phyloP scores from a whole-genome alignment of 2,329 filamentous ascomycete species.

The Calonectria pauciramosa region DNA sequence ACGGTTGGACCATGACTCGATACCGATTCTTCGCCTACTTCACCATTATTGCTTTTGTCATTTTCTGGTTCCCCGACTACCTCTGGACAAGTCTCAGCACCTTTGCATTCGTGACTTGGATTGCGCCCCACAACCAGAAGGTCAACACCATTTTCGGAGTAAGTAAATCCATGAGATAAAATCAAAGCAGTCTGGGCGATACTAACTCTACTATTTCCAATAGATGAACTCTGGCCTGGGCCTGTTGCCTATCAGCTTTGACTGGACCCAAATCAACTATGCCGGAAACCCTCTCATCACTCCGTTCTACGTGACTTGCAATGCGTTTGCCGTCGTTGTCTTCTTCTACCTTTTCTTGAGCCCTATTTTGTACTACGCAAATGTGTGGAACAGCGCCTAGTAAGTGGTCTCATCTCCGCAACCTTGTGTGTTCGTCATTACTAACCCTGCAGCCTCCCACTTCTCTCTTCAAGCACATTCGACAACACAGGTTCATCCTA shows the following conservation, averaged over 20 bases:
- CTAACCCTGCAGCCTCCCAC: constrained; percentile 10
- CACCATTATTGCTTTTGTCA: constrained; percentile 8
- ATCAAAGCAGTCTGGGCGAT: rapidly evolving
- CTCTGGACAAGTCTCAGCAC: constrained; percentile 25
- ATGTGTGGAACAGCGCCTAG: constrained; percentile 29
- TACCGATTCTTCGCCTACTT: constrained; percentile 26
- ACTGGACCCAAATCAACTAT: constrained; percentile 30
- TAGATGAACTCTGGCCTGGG: constrained; percentile 30
- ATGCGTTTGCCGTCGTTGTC: constrained; percentile 18
- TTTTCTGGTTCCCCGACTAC: constrained; percentile 29
- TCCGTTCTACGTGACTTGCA: constrained; percentile 25
- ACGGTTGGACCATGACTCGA: constrained; percentile 16
- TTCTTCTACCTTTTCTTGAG: constrained; percentile 24
- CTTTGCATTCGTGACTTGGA: constrained; percentile 24
- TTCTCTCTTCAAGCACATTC: constrained; percentile 23
- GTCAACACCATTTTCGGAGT: constrained; percentile 24
- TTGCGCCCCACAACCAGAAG: constrained; percentile 26
- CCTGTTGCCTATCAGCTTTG: constrained; percentile 15
- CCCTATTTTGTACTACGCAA: constrained; percentile 25
- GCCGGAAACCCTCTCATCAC: constrained; percentile 15
- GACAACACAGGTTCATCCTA: constrained; percentile 19
- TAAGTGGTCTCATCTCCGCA: background rate
- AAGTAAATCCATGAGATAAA: background rate
- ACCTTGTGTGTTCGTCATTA: too few species aligned
- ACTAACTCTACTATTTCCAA: background rate